Evolutionary conservation across 2,329 filamentous ascomycete genomes (phyloP), one percentile per base, ranked within the genome.

Genomic region (Nigrospora oryzae): DNA sequence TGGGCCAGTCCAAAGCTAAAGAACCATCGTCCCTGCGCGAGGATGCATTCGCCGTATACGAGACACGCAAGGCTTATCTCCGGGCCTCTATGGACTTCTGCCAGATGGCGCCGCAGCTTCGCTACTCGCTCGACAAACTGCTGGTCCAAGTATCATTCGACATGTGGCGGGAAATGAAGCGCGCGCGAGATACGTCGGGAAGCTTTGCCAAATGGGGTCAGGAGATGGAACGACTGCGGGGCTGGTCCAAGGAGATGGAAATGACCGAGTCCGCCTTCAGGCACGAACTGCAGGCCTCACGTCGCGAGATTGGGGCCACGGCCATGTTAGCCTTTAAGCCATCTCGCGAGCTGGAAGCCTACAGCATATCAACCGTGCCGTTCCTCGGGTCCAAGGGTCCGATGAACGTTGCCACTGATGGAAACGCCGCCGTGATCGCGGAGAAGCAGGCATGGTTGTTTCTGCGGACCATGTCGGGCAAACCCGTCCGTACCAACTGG

Each of bases 371-470:
- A 1, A 96, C 91, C 0, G 89, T 96, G 3, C 87, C 90, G 8
- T 95, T 89, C 58, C 74, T 95, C 15, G 86, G 87, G 7, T 85
- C 75, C 11, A 81, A 73, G 30, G 77, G 84, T 2, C 81, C 87
- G 1, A 75, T 86, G 31, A 78, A 75, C 42, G 66, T 84, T 11
- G 81, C 83, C 46, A 73, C 67, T 3, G 66, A 71, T 43, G 69
- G 71, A 58, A 58, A 77, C 62, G 60, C 70, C 57, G 51, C 68
- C n/a, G 65, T 69, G 39, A 63, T 77, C 30, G 71, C 70, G 8
- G 90, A 95, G 64, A 97, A 95, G 63, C 93, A 97, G 63, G 90
- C 91, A 3, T 98, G 93, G 93, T 69, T 98, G 3, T 95, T 90
- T 62, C 63, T 95, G 53, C 78, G 89, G 42, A 86, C 83, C 1